Base-by-base conservation (phyloP, 495 filamentous ascomycete species). In the Patellaria atrata region DNA sequence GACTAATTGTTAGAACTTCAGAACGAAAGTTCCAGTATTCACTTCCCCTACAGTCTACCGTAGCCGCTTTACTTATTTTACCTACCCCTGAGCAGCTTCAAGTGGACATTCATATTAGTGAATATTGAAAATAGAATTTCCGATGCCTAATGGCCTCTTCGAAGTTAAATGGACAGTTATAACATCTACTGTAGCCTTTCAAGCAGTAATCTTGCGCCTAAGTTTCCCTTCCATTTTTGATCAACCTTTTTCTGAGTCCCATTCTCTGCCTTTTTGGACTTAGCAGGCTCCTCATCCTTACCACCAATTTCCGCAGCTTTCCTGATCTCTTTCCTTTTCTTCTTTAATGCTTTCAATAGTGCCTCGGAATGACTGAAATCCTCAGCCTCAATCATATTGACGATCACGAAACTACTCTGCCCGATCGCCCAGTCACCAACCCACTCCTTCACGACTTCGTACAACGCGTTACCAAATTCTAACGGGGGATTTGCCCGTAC, bases 381-480 rank as follows among this genome's bases (percentile, higher is more conserved):
- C 3, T 77, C 70, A 2, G 79, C 71, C 57, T 96, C 91, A 10
- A 85, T 44, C 31, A 97, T 55, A 1, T 68, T 77, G 14, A 94
- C 63, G 10, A 92, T 65, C 9, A 92, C 77, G 45, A 92, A 96
- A 1, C 73, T 75, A 35, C 82, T 79, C 1, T 71, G 64, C 2
- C 87, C 79, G 0, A 71, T 82, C 1, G 91, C 91, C 89, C 89
- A 97, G n/a, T 72, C 56, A 45, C 85, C 47, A 25, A 91, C 60
- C 29, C 84, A 62, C 2, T 74, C 71, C 43, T 76, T 63, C 52
- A 94, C 83, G 37, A 71, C 62, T 22, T 77, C 71, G 45, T 82
- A 96, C 9, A 96, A 59, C 28, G 79, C 57, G 37, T 70, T 65
- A 42, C 82, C 72, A 59, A 94, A 97, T 41, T 72, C 65, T 31